Percentiles rank a stretch among this genome's conserved stretches.
Conservation (phyloP, 306 rosid genomes). For the Ceratonia siliqua region DNA sequence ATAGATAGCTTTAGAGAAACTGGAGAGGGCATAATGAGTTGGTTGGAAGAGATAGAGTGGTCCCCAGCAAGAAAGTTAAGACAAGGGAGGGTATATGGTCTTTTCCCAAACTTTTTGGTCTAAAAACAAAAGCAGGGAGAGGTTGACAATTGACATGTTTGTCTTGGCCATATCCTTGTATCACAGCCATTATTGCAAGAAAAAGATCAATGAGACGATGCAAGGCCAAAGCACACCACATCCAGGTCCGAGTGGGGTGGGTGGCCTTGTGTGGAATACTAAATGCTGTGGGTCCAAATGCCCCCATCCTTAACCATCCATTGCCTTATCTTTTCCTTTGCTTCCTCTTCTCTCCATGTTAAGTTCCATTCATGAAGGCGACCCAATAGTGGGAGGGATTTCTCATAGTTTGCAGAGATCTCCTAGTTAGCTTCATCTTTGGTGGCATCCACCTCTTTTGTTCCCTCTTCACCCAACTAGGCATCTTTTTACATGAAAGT, state of each 20-base stretch:
- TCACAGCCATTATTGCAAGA: too few relatives aligned
- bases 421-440: slow-evolving; percentile 10
- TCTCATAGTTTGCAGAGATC: too few relatives aligned
- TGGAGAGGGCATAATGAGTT: too few relatives aligned
- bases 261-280: slow-evolving; percentile 21
- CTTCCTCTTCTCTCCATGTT: neutral
- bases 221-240: slow-evolving; percentile 8
- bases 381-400: slow-evolving; percentile 30
- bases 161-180: too few relatives aligned
- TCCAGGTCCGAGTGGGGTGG: slow-evolving; percentile 6
- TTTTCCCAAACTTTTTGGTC: too few relatives aligned
- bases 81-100: too few relatives aligned
- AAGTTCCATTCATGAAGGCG: slow-evolving; percentile 39
- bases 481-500: slow-evolving; percentile 11
- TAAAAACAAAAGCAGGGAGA: too few relatives aligned
- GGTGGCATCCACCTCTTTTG: slow-evolving; percentile 35
- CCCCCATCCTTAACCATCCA: neutral
- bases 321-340: neutral
- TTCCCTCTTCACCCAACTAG: slow-evolving; percentile 29
- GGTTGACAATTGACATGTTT: too few relatives aligned
- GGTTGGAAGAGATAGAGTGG: too few relatives aligned
- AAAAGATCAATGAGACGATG: neutral
- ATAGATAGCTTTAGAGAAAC: too few relatives aligned
- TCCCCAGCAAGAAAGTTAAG: too few relatives aligned
- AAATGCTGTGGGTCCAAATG: slow-evolving; percentile 28